Base-by-base conservation (phyloP, 148 eudicot genomes). In the Chenopodium quinoa region DNA sequence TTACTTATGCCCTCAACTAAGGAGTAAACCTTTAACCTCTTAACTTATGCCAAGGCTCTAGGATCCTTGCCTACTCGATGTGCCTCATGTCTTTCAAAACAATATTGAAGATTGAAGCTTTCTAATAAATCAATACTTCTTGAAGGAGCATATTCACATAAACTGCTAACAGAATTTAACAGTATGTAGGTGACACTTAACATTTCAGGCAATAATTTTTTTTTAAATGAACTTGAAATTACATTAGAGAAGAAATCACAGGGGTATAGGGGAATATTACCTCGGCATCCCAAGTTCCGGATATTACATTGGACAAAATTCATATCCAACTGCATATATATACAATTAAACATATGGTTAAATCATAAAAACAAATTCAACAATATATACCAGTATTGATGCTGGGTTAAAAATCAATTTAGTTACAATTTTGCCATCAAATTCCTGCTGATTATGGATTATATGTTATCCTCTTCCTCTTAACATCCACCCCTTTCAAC, bases 291-390 rank as follows among this genome's bases (percentile, higher is more conserved):
- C 66, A 95, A 83, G 73, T 85, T 88, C 80, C 78, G 82, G 71
- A 96, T 79, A 78, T 96, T 94, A 74, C 95, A 86, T 71, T 91
- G 97, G 62, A 96, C 85, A 75, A 93, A 89, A 78, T 89, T 90
- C 85, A 93, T 73, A 85, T 93, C 95, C 83, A 96, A 20, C 97
- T 95, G 93, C 88, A 89, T 50, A 52, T 44, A 27, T 63, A 64
- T 80, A 67, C 34, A 50, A 77, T 78, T 22, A 77, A 54, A 65
- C 87, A 73, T 2, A 77, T 22, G 29, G 62, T 56, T 56, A 56
- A 56, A 2, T 56, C 17, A 3, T 14, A 50, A 47, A 47, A 56
- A 17, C 3, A 56, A 17, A 56, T 12, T 2, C 7, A 40, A 5
- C 44, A 40, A 40, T 40, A 40, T 40, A 40, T 40, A 40, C 44